Evolutionary conservation across 352 stramenopile genomes (phyloP).

Genomic region (Phytopythium chamaehyphon): DNA sequence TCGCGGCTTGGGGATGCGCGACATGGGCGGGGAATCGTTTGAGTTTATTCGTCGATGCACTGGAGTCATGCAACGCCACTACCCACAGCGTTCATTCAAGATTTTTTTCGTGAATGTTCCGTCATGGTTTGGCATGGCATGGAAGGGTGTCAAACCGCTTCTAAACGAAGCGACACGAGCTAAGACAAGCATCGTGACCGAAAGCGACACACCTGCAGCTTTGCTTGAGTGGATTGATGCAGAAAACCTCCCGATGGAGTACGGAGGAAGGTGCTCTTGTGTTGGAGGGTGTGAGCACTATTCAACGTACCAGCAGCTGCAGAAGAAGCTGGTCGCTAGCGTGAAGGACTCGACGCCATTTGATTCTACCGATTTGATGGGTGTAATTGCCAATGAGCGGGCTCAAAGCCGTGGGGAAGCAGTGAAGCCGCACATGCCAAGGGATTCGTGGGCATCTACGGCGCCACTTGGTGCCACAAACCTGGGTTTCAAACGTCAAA

Average conservation of each 20-base stretch:
- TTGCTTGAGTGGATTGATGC: constrained; percentile 63
- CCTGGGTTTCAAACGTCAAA: constrained; percentile 12
- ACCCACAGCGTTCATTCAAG: constrained; percentile 86
- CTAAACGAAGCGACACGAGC: constrained; percentile 83
- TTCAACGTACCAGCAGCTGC: constrained; percentile 60
- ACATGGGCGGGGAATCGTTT: constrained; percentile 70
- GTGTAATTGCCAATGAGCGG: constrained; percentile 15
- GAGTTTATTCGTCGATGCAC: constrained; percentile 83
- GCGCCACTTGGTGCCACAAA: constrained; percentile 1
- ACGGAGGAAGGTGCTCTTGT: constrained; percentile 64
- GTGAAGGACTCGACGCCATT: constrained; percentile 52
- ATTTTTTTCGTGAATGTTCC: constrained; percentile 92
- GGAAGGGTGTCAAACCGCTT: constrained; percentile 87
- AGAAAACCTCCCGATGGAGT: constrained; percentile 62
- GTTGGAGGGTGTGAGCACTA: constrained; percentile 57
- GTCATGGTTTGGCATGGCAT: constrained; percentile 89
- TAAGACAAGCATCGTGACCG: constrained; percentile 86
- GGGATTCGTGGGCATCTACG: constrained; percentile 1
- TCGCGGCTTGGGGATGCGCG: constrained; percentile 64
- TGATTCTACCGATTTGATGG: constrained; percentile 24
- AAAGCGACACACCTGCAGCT: constrained; percentile 45
- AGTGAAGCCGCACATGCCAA: neutral
- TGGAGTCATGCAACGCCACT: constrained; percentile 84
- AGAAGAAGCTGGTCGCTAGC: constrained; percentile 48
- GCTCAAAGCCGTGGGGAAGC: constrained; percentile 2